Base-by-base conservation (phyloP, 2,329 filamentous ascomycete species). In the Apiospora koreana region DNA sequence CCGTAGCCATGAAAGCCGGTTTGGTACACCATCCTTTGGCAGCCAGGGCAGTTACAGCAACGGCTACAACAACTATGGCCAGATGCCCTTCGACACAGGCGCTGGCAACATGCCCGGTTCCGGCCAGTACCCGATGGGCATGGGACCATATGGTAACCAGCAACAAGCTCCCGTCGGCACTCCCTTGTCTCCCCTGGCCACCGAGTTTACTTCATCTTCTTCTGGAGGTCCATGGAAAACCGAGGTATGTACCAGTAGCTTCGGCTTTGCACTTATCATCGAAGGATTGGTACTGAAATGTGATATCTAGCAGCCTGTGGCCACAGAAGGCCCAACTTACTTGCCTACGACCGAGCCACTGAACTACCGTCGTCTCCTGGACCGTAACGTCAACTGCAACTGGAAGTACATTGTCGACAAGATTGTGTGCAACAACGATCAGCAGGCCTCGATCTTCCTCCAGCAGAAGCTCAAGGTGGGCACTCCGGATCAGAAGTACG, bases 341-440 rank as follows among this genome's bases (percentile, higher is more conserved):
- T 84, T 98, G 38, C 91, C 93, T 14, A 92, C 94, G 3, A 93
- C 93, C 8, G 96, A 99, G 81, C 96, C 95, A 14, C 88, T 98
- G 77, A 98, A 99, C 82, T 99, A 98, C 78, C 94, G 96, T 72
- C 94, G 95, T 69, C 88, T 99, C 48, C 89, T 98, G 65, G 96
- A 99, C 79, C 94, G 95, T 78, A 97, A 95, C 79, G 94, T 97
- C 81, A 97, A 93, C 78, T 98, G 95, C 83, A 97, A 99, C 84
- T 99, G 95, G 96, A 97, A 96, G 83, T 98, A 97, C 80, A 98
- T 99, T 76, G 96, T 99, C 69, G 95, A 99, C 85, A 98, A 98
- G 86, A 99, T 99, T 79, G 95, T 99, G 75, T 97, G 94, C 88
- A 98, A 95, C 84, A 98, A 99, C 81, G 96, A 99, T 79, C 96